Percentiles rank a stretch among this genome's conserved stretches.
phyloP scores from a whole-genome alignment of 2,329 filamentous ascomycete species.

The Colletotrichum sp. region DNA sequence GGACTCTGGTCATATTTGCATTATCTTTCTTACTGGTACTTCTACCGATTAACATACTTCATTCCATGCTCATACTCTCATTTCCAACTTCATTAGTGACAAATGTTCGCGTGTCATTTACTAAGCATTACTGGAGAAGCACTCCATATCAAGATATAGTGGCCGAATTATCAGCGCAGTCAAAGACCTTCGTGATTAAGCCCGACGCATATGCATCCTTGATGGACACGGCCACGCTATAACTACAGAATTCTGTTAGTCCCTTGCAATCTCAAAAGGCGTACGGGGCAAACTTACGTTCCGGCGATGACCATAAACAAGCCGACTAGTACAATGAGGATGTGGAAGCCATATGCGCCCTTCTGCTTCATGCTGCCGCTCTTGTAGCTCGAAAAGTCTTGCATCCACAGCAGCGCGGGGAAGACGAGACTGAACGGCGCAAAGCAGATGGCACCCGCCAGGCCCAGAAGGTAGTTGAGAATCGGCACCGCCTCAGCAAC shows the following conservation, averaged over 20 bases:
- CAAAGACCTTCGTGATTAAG: background rate
- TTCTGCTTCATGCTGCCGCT: background rate
- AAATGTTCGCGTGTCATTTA: accelerated
- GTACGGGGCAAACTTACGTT: background rate
- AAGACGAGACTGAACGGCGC: constrained; percentile 33
- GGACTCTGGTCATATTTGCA: background rate
- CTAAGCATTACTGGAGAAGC: accelerated
- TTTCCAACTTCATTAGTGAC: background rate
- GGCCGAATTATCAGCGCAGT: background rate
- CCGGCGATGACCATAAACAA: background rate
- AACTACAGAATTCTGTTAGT: background rate
- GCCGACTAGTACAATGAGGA: background rate
- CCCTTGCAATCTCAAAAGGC: accelerated
- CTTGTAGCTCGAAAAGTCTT: constrained; percentile 21
- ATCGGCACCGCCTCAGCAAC: constrained; percentile 54
- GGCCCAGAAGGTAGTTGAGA: constrained; percentile 57
- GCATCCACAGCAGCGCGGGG: constrained; percentile 31
- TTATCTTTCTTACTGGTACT: background rate
- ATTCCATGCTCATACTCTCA: background rate
- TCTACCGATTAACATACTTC: background rate
- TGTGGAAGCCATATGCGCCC: background rate
- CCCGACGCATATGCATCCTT: background rate
- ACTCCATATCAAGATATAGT: background rate
- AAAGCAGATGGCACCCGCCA: constrained; percentile 38
- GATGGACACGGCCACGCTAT: background rate